Percentiles rank a stretch among this genome's conserved stretches.
Evolutionary conservation across 2,329 filamentous ascomycete genomes (phyloP).

Genomic region (Diaporthe capsici): DNA sequence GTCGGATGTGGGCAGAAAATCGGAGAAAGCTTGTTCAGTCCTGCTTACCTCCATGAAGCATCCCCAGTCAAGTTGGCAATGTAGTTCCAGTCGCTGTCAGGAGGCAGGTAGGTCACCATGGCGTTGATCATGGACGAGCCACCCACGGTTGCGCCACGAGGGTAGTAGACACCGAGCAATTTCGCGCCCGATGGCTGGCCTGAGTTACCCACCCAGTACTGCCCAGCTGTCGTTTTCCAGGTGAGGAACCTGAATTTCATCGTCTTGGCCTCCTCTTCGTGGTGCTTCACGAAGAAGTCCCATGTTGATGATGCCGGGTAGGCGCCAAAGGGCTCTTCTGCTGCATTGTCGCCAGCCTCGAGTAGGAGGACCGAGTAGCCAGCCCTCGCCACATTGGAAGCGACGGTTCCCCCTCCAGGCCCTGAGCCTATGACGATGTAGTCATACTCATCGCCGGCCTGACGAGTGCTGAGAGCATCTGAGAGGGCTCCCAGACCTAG

Average conservation of each 20-base stretch:
- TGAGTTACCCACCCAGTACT: conserved; percentile 49
- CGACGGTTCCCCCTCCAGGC: not conserved
- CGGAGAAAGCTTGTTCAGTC: too few species aligned
- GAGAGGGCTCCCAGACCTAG: not conserved
- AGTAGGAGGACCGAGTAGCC: not conserved
- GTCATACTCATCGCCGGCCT: conserved; percentile 15
- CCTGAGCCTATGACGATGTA: conserved; percentile 23
- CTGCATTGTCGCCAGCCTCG: conserved; percentile 6
- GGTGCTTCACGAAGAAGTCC: conserved; percentile 71
- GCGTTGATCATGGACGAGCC: conserved; percentile 51
- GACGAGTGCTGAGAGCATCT: not conserved
- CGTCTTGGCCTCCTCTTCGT: conserved; percentile 60
- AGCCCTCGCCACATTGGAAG: conserved; percentile 14
- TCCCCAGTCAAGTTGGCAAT: conserved; percentile 48
- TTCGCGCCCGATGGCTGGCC: conserved; percentile 48
- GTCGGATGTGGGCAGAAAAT: too few species aligned
- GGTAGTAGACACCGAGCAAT: conserved; percentile 51
- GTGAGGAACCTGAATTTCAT: conserved; percentile 62
- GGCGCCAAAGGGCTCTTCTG: conserved; percentile 5
- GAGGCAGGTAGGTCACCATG: conserved; percentile 48
- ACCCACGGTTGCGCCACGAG: conserved; percentile 50
- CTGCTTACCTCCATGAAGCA: conserved; percentile 45
- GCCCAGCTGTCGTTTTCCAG: conserved; percentile 47
- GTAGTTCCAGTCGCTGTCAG: conserved; percentile 48
- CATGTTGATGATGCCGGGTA: conserved; percentile 50